Percentiles rank a stretch among this genome's conserved stretches.
Conservation (phyloP, 2,329 filamentous ascomycete species). For the Aotearoamyces nothofagi region DNA sequence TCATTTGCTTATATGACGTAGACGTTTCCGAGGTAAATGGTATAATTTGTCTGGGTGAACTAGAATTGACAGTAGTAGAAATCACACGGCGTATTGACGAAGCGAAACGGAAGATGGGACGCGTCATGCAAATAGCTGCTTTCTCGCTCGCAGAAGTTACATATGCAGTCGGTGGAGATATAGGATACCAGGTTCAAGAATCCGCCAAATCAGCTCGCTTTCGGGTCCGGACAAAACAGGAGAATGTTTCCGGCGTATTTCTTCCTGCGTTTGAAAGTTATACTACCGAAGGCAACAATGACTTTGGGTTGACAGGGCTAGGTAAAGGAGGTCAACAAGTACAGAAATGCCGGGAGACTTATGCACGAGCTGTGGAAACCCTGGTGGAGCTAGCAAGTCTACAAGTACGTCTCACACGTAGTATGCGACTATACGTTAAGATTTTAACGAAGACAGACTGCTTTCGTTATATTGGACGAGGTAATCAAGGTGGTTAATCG, state of each 20-base stretch:
- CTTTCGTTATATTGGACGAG: conserved; percentile 94
- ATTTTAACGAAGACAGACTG: conserved; percentile 44
- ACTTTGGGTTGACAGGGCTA: conserved; percentile 89
- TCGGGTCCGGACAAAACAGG: conserved; percentile 85
- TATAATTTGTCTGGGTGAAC: no score
- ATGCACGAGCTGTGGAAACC: conserved; percentile 88
- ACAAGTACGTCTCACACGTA: conserved; percentile 49
- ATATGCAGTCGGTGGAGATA: conserved; percentile 89
- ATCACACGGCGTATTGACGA: conserved; percentile 97
- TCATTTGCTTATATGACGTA: conserved; percentile 23
- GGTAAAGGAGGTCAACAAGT: conserved; percentile 97
- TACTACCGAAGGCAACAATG: conserved; percentile 75
- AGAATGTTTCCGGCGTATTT: conserved; percentile 95
- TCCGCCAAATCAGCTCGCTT: conserved; percentile 88
- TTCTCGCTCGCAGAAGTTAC: conserved; percentile 96
- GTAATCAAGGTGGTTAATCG: conserved; percentile 99
- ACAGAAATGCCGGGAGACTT: conserved; percentile 87
- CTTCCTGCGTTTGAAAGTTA: conserved; percentile 89
- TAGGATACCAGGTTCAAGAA: conserved; percentile 94
- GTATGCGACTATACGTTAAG: no score
- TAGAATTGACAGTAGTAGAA: conserved; percentile 43
- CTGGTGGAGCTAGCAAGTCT: conserved; percentile 88
- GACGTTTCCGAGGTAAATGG: conserved; percentile 69
- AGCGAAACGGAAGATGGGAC: conserved; percentile 97
- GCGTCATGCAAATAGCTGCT: conserved; percentile 97